Percentiles rank a stretch among this genome's conserved stretches.
Evolutionary conservation across 1,139 yeast genomes (phyloP).

Genomic region (Williopsis jadinii): DNA sequence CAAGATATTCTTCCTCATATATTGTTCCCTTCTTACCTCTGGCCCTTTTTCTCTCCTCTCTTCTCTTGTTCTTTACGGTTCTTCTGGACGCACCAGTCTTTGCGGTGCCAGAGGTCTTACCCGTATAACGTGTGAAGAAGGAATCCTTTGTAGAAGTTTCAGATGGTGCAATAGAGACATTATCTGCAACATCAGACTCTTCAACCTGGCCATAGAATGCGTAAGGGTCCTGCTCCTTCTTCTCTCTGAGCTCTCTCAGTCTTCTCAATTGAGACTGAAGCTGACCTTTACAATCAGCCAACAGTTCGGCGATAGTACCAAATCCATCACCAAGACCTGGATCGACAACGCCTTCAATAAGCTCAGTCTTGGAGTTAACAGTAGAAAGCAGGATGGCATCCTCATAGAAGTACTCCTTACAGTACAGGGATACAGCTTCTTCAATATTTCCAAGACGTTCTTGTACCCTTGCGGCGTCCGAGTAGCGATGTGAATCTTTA

Average conservation of each 20-base stretch:
- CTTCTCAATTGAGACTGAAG: conserved; percentile 75
- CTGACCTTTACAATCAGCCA: conserved; percentile 90
- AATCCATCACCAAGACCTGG: conserved; percentile 80
- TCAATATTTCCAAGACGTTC: conserved; percentile 49
- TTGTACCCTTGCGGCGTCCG: conserved; percentile 81
- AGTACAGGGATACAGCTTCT: conserved; percentile 59
- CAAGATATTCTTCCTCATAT: conserved; percentile 92
- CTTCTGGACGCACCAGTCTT: conserved; percentile 92
- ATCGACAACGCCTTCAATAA: conserved; percentile 57
- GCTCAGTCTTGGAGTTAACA: conserved; percentile 34
- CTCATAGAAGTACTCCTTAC: conserved; percentile 70
- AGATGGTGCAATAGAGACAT: conserved; percentile 91
- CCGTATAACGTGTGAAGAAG: conserved; percentile 91
- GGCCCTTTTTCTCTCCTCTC: conserved; percentile 94
- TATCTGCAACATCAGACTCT: conserved; percentile 77
- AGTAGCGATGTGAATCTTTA: conserved; percentile 64
- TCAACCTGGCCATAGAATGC: conserved; percentile 67
- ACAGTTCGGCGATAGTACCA: conserved; percentile 76
- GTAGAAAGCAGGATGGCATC: conserved; percentile 67
- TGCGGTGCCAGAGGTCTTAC: conserved; percentile 92
- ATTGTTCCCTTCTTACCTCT: conserved; percentile 97
- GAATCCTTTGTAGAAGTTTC: conserved; percentile 92
- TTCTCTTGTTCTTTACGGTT: conserved; percentile 83
- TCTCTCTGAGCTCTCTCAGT: conserved; percentile 74
- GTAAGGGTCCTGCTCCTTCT: conserved; percentile 79